phyloP scores from a whole-genome alignment of 441 rosid genomes.

The Gossypium laxum region DNA sequence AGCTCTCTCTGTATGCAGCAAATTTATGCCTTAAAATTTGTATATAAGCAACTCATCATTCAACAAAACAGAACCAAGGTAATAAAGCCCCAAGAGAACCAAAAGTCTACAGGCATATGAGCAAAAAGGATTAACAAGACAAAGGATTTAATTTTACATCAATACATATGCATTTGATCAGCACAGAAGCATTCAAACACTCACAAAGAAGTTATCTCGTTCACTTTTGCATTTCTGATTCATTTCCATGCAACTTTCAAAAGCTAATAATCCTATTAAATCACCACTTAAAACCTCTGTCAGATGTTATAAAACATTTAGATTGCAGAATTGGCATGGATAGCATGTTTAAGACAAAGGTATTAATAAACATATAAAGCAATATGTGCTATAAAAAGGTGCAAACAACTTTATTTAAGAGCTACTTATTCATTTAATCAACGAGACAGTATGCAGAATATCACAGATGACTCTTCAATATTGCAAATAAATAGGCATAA shows the following conservation, averaged over 20 bases:
- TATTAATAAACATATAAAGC: neutral
- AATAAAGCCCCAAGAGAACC: neutral
- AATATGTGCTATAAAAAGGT: neutral
- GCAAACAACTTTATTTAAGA: neutral
- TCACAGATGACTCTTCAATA: neutral
- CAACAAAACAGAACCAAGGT: constrained; percentile 10
- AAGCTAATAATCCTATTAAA: neutral
- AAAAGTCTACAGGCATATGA: neutral
- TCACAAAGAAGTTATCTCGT: neutral
- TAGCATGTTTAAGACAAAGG: neutral
- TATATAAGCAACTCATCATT: constrained; percentile 13
- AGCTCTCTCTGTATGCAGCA: constrained; percentile 58
- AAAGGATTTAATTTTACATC: neutral
- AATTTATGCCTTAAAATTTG: constrained; percentile 22
- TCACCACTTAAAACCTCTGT: neutral
- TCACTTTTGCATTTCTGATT: neutral
- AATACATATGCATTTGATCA: neutral
- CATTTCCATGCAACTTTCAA: constrained; percentile 7
- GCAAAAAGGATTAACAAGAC: neutral
- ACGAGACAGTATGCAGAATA: neutral
- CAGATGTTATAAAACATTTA: neutral
- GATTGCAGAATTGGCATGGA: constrained; percentile 1
- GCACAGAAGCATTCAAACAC: neutral
- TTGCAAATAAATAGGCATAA: neutral
- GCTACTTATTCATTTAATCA: neutral